phyloP scores from a whole-genome alignment of 2,329 filamentous ascomycete genomes.

The Ophiobolus disseminans region DNA sequence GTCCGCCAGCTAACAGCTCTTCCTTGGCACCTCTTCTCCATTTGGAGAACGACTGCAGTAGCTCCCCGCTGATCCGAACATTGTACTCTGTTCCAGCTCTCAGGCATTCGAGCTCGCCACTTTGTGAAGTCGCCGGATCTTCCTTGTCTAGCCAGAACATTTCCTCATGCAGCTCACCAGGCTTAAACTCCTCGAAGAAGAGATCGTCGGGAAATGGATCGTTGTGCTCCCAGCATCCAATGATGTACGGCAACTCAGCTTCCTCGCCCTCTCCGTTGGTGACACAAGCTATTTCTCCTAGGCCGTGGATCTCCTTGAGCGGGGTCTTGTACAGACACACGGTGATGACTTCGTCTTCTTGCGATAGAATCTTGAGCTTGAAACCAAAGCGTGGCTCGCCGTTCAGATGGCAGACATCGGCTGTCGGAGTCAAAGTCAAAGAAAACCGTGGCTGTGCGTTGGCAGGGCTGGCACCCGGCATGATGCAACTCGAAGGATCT shows the following conservation, averaged over 20 bases:
- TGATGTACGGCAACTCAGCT: slow-evolving; percentile 8
- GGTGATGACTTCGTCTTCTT: slow-evolving; percentile 5
- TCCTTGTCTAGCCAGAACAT: slow-evolving; percentile 9
- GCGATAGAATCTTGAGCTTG: slow-evolving; percentile 11
- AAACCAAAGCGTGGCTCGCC: slow-evolving; percentile 14
- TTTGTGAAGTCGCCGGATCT: background rate
- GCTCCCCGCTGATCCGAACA: background rate
- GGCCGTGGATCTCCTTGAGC: slow-evolving; percentile 9
- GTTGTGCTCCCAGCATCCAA: slow-evolving; percentile 10
- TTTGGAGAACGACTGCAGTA: background rate
- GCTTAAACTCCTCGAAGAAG: slow-evolving; percentile 14
- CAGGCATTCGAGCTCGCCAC: background rate
- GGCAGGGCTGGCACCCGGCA: background rate
- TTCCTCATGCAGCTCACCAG: slow-evolving; percentile 5
- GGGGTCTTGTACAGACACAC: slow-evolving; percentile 12
- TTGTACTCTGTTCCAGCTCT: background rate
- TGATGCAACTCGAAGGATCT: no score
- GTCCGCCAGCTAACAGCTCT: slow-evolving; percentile 1
- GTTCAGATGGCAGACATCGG: slow-evolving; percentile 2
- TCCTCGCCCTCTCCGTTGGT: slow-evolving; percentile 9
- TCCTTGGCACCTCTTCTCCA: slow-evolving; percentile 1
- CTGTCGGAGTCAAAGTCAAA: slow-evolving; percentile 1
- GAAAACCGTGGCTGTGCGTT: slow-evolving; percentile 1
- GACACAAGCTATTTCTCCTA: slow-evolving; percentile 8
- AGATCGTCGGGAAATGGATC: slow-evolving; percentile 8